These are phyloP conservation scores for Dianthus caryophyllus DNA, from an alignment of 148 eudicot species.

Conservation along the genomic window DNA sequence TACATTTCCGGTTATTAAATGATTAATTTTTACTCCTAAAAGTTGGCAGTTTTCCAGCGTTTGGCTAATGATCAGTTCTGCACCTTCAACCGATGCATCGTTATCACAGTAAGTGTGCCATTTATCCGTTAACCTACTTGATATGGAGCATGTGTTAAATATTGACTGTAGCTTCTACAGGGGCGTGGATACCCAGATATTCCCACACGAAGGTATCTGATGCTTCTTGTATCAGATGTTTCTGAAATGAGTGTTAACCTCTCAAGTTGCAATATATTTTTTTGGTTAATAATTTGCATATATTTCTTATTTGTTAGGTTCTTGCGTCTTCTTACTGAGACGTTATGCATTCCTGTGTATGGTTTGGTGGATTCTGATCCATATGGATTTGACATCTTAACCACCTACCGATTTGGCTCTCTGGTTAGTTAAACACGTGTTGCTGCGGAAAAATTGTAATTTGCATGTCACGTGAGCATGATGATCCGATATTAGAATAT, in stretches of 20 bases:
- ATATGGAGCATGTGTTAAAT: slow-evolving; percentile 10
- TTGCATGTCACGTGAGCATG: neutral
- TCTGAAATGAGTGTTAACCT: too few relatives aligned
- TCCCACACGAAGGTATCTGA: too few relatives aligned
- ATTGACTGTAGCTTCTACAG: slow-evolving; percentile 42
- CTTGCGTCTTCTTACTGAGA: slow-evolving; percentile 62
- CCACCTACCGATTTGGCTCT: slow-evolving; percentile 89
- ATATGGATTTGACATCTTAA: slow-evolving; percentile 87
- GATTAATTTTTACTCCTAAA: too few relatives aligned
- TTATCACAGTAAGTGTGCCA: too few relatives aligned
- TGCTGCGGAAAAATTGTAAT: too few relatives aligned
- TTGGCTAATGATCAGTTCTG: slow-evolving; percentile 81
- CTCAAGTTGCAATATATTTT: too few relatives aligned
- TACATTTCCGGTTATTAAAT: too few relatives aligned
- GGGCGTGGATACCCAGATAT: slow-evolving; percentile 99
- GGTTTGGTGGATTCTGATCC: slow-evolving; percentile 95
- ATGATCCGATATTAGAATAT: neutral
- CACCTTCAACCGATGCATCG: slow-evolving; percentile 66
- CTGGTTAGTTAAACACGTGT: slow-evolving; percentile 46
- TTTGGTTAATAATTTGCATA: too few relatives aligned
- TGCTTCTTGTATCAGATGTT: too few relatives aligned
- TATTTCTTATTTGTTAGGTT: too few relatives aligned
- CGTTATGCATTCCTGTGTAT: slow-evolving; percentile 59
- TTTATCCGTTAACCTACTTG: too few relatives aligned
- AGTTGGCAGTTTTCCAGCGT: slow-evolving; percentile 71